Percentiles rank a stretch among this genome's conserved stretches.
phyloP scores from a whole-genome alignment of 768 basidiomycete species.

The Tephrocybe sp. region DNA sequence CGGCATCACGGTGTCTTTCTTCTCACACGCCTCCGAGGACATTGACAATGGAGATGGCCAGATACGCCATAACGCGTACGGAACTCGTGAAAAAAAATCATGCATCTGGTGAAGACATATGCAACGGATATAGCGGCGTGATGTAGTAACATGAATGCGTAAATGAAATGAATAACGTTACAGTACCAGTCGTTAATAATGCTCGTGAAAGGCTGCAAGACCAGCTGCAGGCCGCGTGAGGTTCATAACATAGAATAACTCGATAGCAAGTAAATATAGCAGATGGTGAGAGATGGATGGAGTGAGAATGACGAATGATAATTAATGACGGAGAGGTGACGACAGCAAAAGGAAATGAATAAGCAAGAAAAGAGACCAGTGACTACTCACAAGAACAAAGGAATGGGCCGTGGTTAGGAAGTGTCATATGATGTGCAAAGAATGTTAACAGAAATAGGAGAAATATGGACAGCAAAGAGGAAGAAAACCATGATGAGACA shows the following conservation, averaged over 20 bases:
- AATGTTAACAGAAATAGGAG: slow-evolving; percentile 1
- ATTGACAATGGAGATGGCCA: background rate
- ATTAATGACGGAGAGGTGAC: slow-evolving; percentile 1
- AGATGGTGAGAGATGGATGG: slow-evolving; percentile 4
- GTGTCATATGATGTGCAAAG: background rate
- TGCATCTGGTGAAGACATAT: slow-evolving; percentile 1
- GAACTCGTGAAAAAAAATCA: no score
- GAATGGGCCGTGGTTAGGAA: no score
- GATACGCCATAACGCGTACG: background rate
- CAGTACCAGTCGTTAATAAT: no score
- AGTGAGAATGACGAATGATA: slow-evolving; percentile 2
- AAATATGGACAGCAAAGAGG: background rate
- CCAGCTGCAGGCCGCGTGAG: slow-evolving; percentile 2
- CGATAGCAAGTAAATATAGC: slow-evolving; percentile 15
- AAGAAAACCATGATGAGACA: slow-evolving; percentile 18
- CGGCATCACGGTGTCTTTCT: slow-evolving; percentile 5
- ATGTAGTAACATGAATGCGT: slow-evolving; percentile 6
- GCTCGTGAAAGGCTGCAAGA: slow-evolving; percentile 6
- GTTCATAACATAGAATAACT: slow-evolving; percentile 8
- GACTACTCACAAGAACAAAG: background rate
- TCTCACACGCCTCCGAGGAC: slow-evolving; percentile 4
- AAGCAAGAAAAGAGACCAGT: background rate
- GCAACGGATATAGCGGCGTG: slow-evolving; percentile 5
- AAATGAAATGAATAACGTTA: background rate
- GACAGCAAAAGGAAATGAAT: slow-evolving; percentile 6